Evolutionary conservation across 495 filamentous ascomycete genomes (phyloP), one percentile per base, ranked within the genome.

Genomic region (Penicillium tannophilum): DNA sequence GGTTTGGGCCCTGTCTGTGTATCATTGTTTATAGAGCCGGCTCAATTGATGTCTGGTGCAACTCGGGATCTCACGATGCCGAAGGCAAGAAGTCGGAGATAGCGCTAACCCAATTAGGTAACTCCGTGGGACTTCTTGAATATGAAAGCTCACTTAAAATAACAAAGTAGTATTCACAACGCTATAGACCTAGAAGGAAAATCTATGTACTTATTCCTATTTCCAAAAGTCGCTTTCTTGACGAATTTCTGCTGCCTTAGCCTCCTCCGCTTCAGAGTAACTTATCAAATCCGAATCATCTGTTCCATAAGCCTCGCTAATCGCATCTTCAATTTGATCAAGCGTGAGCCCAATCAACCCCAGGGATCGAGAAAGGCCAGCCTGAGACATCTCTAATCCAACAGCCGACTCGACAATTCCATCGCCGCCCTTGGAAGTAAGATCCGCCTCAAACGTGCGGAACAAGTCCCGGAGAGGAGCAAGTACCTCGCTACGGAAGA

Each of bases 401-500:
- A 79, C 72, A 0, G 70, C 68, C 26, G 64, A 58, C 59, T 77
- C 70, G 30, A 79, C 73, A 12, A 68, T 60, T 3, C 77, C 77
- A 10, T 72, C 71, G 26, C 77, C 77, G 42, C 77, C 75, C 30
- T 77, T 75, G 17, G 64, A 24, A 1, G 63, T 43, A 12, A 76
- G 61, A 53, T 79, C 75, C 8, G 60, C 59, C 46, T 77, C 72
- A 47, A 78, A 75, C 1, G 65, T 63, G 26, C 61, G 70, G 54
- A 72, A 72, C 7, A 73, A 49, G 2, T 65, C 58, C 11, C 72
- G 71, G 20, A 80, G 63, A 1, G 72, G 77, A 9, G 60, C 54
- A 2, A 76, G 65, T 16, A 76, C 77, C n/a, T 73, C 54, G 20
- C 48, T 64, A n/a, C 71, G 72, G 69, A 80, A 78, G 58, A 66